phyloP scores from a whole-genome alignment of 129 eudicot species.

The Apium graveolens region DNA sequence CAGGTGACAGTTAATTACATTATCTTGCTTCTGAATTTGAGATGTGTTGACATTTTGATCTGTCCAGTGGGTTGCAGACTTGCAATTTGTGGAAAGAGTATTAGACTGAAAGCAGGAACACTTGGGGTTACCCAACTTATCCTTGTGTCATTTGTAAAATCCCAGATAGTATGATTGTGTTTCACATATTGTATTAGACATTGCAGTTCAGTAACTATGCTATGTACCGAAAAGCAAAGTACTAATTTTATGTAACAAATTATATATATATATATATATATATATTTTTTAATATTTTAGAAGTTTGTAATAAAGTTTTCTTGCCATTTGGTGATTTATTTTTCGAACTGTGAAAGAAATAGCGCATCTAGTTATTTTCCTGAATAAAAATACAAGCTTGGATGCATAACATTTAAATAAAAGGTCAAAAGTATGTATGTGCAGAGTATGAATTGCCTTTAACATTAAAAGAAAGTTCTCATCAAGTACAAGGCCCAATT shows the following conservation, averaged over 20 bases:
- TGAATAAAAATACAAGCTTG: background rate
- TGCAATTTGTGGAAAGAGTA: background rate
- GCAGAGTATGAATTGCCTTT: background rate
- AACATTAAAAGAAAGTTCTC: background rate
- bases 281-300: too few relatives aligned
- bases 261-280: too few relatives aligned
- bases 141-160: too few relatives aligned
- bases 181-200: too few relatives aligned
- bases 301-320: background rate
- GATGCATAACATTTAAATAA: background rate
- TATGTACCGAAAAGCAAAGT: too few relatives aligned
- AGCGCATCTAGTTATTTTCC: background rate
- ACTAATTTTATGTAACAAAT: too few relatives aligned
- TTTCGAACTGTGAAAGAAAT: background rate
- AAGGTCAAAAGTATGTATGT: background rate
- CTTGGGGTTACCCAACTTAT: too few relatives aligned
- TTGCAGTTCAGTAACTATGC: too few relatives aligned
- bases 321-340: background rate
- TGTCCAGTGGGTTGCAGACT: background rate
- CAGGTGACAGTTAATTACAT: background rate
- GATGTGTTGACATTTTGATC: too few relatives aligned
- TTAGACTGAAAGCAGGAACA: too few relatives aligned
- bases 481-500: background rate
- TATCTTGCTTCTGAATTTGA: background rate
- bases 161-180: too few relatives aligned